phyloP scores from a whole-genome alignment of 1,139 yeast species.

The Pneumocystis carinii region DNA sequence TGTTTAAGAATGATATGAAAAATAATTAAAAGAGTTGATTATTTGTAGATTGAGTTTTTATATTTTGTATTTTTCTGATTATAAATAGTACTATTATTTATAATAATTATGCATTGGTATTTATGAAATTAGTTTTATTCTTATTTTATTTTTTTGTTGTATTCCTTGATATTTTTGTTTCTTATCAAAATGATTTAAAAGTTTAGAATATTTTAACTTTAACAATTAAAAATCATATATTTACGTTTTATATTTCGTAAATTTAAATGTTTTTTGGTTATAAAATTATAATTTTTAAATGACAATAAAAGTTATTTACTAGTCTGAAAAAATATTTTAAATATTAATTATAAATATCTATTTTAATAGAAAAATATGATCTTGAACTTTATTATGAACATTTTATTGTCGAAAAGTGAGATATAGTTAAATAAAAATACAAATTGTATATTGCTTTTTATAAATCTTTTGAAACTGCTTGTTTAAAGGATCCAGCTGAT shows the following conservation, averaged over 20 bases:
- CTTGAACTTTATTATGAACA: not conserved
- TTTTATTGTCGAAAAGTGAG: not conserved
- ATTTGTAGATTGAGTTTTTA: not conserved
- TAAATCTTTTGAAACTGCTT: not conserved
- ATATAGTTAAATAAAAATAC: too few species aligned
- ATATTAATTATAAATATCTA: not conserved
- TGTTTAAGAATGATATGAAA: not conserved
- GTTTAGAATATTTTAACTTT: too few species aligned
- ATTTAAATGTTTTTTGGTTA: not conserved
- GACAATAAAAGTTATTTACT: not conserved
- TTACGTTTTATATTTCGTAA: not conserved
- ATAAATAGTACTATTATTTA: too few species aligned
- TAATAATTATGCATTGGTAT: too few species aligned
- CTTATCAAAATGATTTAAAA: too few species aligned
- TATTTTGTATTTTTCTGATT: not conserved
- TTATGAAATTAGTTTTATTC: too few species aligned
- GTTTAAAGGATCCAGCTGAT: not conserved
- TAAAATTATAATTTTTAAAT: not conserved
- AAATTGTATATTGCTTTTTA: not conserved
- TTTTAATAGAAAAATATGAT: not conserved
- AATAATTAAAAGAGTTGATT: not conserved
- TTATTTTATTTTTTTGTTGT: too few species aligned
- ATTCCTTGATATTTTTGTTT: too few species aligned
- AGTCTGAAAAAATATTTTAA: not conserved
- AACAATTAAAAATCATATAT: not conserved